Percentiles rank a stretch among this genome's conserved stretches.
Evolutionary conservation across 257 asterid species (phyloP).

Genomic region (Nicotiana obtusifolia): DNA sequence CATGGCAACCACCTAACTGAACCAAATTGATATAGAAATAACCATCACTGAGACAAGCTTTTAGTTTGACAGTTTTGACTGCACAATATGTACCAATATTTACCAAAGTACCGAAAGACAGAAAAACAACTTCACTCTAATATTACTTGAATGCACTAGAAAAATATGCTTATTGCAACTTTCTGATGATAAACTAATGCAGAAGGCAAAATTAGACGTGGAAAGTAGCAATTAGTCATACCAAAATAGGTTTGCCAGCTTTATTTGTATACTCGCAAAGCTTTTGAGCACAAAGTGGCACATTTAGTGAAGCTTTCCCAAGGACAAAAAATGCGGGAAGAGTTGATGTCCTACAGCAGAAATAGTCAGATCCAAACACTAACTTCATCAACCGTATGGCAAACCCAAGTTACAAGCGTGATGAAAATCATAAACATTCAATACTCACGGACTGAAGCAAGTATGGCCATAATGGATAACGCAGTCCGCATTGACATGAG

Average conservation of each 20-base stretch:
- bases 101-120: neutral
- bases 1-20: neutral
- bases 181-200: neutral
- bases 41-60: neutral
- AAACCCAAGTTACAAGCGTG: neutral
- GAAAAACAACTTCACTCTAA: neutral
- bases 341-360: slow-evolving; percentile 59
- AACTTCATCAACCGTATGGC: neutral
- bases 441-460: slow-evolving; percentile 93
- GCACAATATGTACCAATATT: neutral
- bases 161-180: neutral
- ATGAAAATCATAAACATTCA: neutral
- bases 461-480: slow-evolving; percentile 79
- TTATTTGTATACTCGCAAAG: slow-evolving; percentile 33
- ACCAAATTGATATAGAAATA: neutral
- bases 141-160: neutral
- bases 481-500: slow-evolving; percentile 72
- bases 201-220: neutral
- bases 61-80: neutral
- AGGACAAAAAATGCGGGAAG: slow-evolving; percentile 81
- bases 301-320: slow-evolving; percentile 60
- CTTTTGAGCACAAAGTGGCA: slow-evolving; percentile 43
- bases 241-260: slow-evolving; percentile 66
- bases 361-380: neutral
- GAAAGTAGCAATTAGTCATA: slow-evolving; percentile 23